These are phyloP conservation scores for maize (Zea mays) DNA, from an alignment of 176 grass and related monocot species.

Conservation along the genomic window Zm-B73-REFERENCE-NAM-5.0 NC_050105.1:2825501-2826000, in stretches of 20 bases:
- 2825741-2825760: too few relatives aligned
- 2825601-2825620: background rate
- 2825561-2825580: background rate
- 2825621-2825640: background rate
- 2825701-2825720: too few relatives aligned
- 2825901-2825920: background rate
- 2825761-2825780: too few relatives aligned
- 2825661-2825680: constrained; percentile 9
- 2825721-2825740: too few relatives aligned
- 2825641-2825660: background rate
- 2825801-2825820: too few relatives aligned
- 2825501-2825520: background rate
- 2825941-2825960: too few relatives aligned
- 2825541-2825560: background rate
- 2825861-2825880: background rate
- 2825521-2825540: constrained; percentile 2
- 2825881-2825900: background rate
- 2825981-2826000: too few relatives aligned
- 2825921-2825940: too few relatives aligned
- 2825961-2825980: too few relatives aligned
- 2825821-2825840: constrained; percentile 7
- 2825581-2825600: background rate
- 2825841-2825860: background rate
- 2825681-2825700: too few relatives aligned
- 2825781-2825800: too few relatives aligned